phyloP scores from a whole-genome alignment of 768 basidiomycete species.

The Chiua virens region DNA sequence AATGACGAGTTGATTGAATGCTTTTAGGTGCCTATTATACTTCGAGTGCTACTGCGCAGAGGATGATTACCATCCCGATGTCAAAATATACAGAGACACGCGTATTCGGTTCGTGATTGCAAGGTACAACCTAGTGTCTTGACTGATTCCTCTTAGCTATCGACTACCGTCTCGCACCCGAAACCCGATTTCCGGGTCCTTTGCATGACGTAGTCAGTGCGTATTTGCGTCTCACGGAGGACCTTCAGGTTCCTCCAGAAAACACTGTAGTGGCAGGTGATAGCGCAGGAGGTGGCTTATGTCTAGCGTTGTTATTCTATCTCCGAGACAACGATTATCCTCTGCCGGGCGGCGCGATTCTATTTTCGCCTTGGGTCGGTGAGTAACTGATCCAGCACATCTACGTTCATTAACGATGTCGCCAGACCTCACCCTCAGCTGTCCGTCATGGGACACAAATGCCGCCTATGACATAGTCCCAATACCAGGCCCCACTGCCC shows the following conservation, averaged over 20 bases:
- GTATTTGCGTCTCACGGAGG: conserved; percentile 84
- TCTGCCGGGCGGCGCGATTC: conserved; percentile 79
- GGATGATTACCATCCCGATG: conserved; percentile 86
- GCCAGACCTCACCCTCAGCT: conserved; percentile 91
- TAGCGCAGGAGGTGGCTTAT: conserved; percentile 89
- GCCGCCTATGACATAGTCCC: conserved; percentile 83
- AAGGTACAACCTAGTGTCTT: background rate
- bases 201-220: conserved; percentile 82
- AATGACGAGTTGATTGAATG: conserved; percentile 2
- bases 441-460: conserved; percentile 98
- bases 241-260: conserved; percentile 86
- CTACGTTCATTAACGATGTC: conserved; percentile 7
- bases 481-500: conserved; percentile 68
- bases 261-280: conserved; percentile 90
- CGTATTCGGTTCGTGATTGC: conserved; percentile 65
- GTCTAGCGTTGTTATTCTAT: conserved; percentile 87
- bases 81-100: conserved; percentile 87
- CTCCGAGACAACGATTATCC: conserved; percentile 89
- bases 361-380: conserved; percentile 97
- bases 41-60: conserved; percentile 87
- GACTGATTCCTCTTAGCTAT: conserved; percentile 51
- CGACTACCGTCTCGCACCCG: conserved; percentile 95
- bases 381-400: conserved; percentile 34
- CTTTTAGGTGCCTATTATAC: conserved; percentile 84
- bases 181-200: conserved; percentile 91